Evolutionary conservation across 768 basidiomycete genomes (phyloP), one percentile per base, ranked within the genome.

Genomic region (Atractiella rhizophila): DNA sequence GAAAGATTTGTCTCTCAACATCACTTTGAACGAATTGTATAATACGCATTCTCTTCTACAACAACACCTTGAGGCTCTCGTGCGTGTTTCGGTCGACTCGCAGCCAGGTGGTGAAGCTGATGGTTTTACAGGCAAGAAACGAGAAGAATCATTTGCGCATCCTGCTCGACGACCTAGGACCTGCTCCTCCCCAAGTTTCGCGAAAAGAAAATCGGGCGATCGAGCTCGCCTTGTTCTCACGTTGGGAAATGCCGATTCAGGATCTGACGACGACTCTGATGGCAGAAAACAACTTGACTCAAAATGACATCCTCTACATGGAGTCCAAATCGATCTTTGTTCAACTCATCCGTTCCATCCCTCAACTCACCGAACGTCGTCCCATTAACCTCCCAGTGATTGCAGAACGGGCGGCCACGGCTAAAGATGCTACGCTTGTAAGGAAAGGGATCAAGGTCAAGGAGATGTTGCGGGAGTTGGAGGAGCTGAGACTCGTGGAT

Each of bases 251-350:
- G 8, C 88, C 91, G 1, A 81, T 98, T 34, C 91, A 96, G 52
- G 91, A 98, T 56, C 74, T 96, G 34, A 81, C 88, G 48, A 86
- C 76, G 32, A 82, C 88, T 1, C 69, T 98, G 43, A 85, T 96
- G 75, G 62, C 62, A 5, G 65, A 66, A 49, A 85, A 86, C 59
- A 80, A 82, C 20, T 77, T 98, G 23, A 94, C 91, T 19, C 83
- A 85, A 33, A 52, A 78, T 56, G 91, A 98, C 61, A 88, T 98
- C 73, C 71, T 96, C 24, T 98, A 96, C 64, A 94, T 96, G 85
- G 91, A 98, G 58, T 80, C 91, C 42, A 98, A 98, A 64, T 94
- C 88, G 6, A 96, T 96, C 56, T 85, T 98, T 51, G 91, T 96
- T 25, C 85, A 94, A 57, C 71, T 96, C 39, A 73, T 98, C 42